Base-by-base conservation (phyloP, 1,284 basidiomycete genomes). In the Athelia psychrophila region DNA sequence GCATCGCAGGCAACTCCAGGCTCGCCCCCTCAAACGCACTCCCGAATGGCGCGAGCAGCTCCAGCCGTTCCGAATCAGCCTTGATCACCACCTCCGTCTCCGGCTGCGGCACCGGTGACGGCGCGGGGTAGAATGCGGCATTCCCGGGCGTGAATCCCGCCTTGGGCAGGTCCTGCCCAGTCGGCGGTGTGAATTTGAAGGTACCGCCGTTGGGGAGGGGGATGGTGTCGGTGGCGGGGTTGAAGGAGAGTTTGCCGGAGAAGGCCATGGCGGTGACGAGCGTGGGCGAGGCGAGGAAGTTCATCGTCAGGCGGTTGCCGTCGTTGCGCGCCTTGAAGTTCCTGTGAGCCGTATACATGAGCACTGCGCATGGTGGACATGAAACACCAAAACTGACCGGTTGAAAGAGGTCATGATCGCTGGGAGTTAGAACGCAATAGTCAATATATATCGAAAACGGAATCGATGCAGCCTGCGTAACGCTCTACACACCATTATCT, bases 281-380 rank as follows among this genome's bases (percentile, higher is more conserved):
- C 51, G 95, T 97, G 1, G 97, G 97, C 8, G 95, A 98, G 18
- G 96, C 95, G 51, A 99, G 82, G 77, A 99, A 97, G 74, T 99
- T 98, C 94, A 97, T 96, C 18, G 96, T 99, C 58, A 90, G 78
- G 54, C 82, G 78, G 71, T 99, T 99, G 38, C 96, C 97, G 66
- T 99, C 97, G 69, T 99, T 99, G 58, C 97, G 85, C 2, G 93
- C 95, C 71, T 93, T 95, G 80, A 99, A 99, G 76, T 99, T 93
- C 35, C 83, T 81, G 55, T 35, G 51, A 22, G n/a, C n/a, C n/a
- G n/a, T n/a, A 50, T 49, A 53, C 44, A 52, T 46, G 48, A 48
- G 27, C 48, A 40, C n/a, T 30, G 9, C 20, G 48, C 42, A 48
- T 50, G 40, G 46, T 18, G 27, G 40, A 48, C 19, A 56, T 25